These are phyloP conservation scores for Neurospora tetraspora DNA, from an alignment of 495 filamentous ascomycete species.

Conservation along the genomic window DNA sequence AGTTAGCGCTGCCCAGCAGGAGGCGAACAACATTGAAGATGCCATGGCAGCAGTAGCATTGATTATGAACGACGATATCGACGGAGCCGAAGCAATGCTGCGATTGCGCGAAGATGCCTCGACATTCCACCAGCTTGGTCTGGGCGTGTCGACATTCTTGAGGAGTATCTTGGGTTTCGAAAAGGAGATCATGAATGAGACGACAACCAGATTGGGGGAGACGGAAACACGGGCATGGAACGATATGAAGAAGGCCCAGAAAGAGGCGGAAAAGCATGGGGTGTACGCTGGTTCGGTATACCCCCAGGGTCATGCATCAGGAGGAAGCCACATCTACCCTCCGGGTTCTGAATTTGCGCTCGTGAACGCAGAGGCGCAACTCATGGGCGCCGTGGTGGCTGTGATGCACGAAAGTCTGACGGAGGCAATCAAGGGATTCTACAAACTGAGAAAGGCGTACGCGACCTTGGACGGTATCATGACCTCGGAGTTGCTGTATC, in stretches of 20 bases:
- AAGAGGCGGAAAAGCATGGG: slow-evolving; percentile 30
- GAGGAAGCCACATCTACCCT: slow-evolving; percentile 48
- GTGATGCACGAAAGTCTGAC: slow-evolving; percentile 90
- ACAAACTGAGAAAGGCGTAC: slow-evolving; percentile 86
- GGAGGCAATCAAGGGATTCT: slow-evolving; percentile 84
- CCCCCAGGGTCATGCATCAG: background rate
- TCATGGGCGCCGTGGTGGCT: slow-evolving; percentile 82
- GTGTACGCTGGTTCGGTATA: slow-evolving; percentile 14
- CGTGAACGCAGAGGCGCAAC: slow-evolving; percentile 61
- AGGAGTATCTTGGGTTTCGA: slow-evolving; percentile 85
- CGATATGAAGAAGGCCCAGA: slow-evolving; percentile 66
- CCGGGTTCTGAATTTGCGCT: slow-evolving; percentile 79
- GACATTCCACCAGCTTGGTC: slow-evolving; percentile 85
- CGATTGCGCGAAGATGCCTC: slow-evolving; percentile 61
- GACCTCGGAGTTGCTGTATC: slow-evolving; percentile 32
- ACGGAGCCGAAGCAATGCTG: slow-evolving; percentile 67
- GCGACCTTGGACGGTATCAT: slow-evolving; percentile 69
- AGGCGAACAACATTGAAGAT: slow-evolving; percentile 34
- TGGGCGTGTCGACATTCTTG: slow-evolving; percentile 75
- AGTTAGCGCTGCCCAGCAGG: slow-evolving; percentile 13
- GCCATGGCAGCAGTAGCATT: slow-evolving; percentile 38
- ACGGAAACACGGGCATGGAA: slow-evolving; percentile 72
- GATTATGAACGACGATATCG: slow-evolving; percentile 93
- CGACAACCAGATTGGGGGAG: slow-evolving; percentile 59
- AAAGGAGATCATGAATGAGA: slow-evolving; percentile 86